Base-by-base conservation (phyloP, 192 early-diverging fungal species). In the Dimargaris cristalligena region DNA sequence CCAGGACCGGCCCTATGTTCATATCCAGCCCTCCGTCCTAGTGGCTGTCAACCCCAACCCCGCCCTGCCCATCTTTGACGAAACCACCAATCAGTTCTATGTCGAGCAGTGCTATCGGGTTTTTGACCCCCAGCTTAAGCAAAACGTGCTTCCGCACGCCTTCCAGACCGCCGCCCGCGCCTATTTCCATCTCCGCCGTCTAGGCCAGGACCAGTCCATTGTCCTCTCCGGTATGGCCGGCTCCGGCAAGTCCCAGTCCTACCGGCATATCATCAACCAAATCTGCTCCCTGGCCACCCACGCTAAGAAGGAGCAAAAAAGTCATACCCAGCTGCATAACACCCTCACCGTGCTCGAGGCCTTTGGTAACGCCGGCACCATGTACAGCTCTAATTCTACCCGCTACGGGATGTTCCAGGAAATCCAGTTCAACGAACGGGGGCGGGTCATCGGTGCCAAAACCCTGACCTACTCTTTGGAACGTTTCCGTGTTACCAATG, bases 351-450 rank as follows among this genome's bases (percentile, higher is more conserved):
- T 95, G 51, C 63, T 92, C 18, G 82, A 90, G 60, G 84, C 87
- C 8, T 92, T 97, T 64, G 84, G 85, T 28, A 78, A 76, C 38
- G 78, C 84, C 11, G 66, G 76, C 58, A 88, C 88, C 3, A 35
- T 62, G 16, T 64, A 74, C 48, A 86, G 85, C 60, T 71, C 62
- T 29, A 77, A 73, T 65, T 80, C 88, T 1, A 90, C 88, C 18
- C 79, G 85, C 26, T 85, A 77, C 41, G 84, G 86, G 14, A 72
- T 87, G 50, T 94, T 85, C 74, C 80, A 86, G 31, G 90, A 95
- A 71, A 76, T 90, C 62, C 92, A 98, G 77, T 98, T 88, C 68
- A 86, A 83, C 62, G 83, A 83, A 32, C 68, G 81, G 28, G 91
- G 92, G 32, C 80, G 83, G 26, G 75, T 98, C 59, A 67, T 87